Conservation (phyloP, 2,329 filamentous ascomycete genomes). For the Meredithiella fracta region DNA sequence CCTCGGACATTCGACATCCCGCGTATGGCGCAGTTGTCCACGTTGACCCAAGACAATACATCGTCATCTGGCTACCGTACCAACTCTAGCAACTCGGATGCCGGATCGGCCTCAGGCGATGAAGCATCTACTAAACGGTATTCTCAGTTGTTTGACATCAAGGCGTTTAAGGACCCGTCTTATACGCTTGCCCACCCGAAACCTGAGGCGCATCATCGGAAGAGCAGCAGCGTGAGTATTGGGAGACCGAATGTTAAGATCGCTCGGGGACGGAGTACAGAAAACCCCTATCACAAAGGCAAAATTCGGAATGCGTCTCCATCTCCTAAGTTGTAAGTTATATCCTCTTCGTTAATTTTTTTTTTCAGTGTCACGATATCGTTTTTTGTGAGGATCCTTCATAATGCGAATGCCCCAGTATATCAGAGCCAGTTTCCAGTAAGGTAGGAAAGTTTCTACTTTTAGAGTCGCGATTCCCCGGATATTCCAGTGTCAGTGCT, state of each 20-base stretch:
- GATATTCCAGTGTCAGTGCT: background rate
- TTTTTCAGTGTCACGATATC: too few species aligned
- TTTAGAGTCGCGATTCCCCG: background rate
- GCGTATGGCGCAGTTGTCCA: background rate
- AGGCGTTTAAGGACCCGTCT: background rate
- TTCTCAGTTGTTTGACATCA: background rate
- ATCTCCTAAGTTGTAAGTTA: background rate
- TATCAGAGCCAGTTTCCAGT: background rate
- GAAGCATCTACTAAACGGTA: background rate
- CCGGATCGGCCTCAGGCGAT: background rate
- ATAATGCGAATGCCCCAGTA: background rate
- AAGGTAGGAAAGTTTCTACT: background rate
- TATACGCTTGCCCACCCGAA: background rate
- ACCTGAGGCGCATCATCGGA: background rate
- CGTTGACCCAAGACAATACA: background rate
- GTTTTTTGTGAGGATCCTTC: too few species aligned
- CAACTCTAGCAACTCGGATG: background rate
- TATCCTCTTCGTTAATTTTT: too few species aligned
- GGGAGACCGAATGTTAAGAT: background rate
- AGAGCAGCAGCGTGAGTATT: slow-evolving; percentile 3
- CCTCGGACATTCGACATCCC: background rate
- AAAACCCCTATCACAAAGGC: background rate
- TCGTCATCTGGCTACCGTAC: background rate
- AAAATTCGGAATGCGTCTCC: background rate
- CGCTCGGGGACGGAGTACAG: background rate